Evolutionary conservation across 2,329 filamentous ascomycete genomes (phyloP).

Genomic region (Hymenoscyphus occultus): DNA sequence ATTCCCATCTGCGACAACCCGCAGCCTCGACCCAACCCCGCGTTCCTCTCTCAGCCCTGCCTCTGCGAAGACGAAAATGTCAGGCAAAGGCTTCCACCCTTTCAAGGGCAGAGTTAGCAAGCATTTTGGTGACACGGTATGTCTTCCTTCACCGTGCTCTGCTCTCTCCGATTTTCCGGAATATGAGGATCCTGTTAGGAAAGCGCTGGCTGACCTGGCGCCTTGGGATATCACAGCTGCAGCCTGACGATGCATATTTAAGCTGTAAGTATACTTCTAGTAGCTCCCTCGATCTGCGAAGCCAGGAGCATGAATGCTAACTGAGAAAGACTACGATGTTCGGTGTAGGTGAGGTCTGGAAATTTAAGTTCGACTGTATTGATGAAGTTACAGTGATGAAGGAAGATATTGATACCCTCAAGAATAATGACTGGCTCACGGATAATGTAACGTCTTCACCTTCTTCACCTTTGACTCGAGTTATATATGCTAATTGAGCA

Average conservation of each 20-base stretch:
- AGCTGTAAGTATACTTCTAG: slow-evolving; percentile 53
- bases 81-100: slow-evolving; percentile 46
- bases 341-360: slow-evolving; percentile 47
- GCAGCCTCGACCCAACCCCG: slow-evolving; percentile 1
- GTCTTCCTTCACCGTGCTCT: slow-evolving; percentile 20
- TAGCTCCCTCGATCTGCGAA: neutral
- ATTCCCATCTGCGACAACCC: slow-evolving; percentile 5
- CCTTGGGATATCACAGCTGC: slow-evolving; percentile 39
- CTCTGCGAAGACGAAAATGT: neutral
- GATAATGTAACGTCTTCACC: slow-evolving; percentile 69
- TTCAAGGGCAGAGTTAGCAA: slow-evolving; percentile 50
- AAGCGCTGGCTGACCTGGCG: slow-evolving; percentile 25
- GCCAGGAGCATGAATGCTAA: slow-evolving; percentile 8
- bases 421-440: slow-evolving; percentile 85
- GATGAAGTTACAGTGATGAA: slow-evolving; percentile 63
- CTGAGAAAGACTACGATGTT: slow-evolving; percentile 57
- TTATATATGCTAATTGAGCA: neutral
- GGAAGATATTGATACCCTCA: slow-evolving; percentile 85
- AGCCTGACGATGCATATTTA: slow-evolving; percentile 66
- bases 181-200: slow-evolving; percentile 17
- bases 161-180: neutral
- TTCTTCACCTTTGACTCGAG: slow-evolving; percentile 14
- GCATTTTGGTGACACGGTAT: slow-evolving; percentile 50
- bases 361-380: slow-evolving; percentile 14
- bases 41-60: slow-evolving; percentile 5